A percentile compares a stretch with the other conserved stretches of the same genome.
Evolutionary conservation across 1,139 yeast species (phyloP).

Genomic region (Magnusiomyces tetraspermus): DNA sequence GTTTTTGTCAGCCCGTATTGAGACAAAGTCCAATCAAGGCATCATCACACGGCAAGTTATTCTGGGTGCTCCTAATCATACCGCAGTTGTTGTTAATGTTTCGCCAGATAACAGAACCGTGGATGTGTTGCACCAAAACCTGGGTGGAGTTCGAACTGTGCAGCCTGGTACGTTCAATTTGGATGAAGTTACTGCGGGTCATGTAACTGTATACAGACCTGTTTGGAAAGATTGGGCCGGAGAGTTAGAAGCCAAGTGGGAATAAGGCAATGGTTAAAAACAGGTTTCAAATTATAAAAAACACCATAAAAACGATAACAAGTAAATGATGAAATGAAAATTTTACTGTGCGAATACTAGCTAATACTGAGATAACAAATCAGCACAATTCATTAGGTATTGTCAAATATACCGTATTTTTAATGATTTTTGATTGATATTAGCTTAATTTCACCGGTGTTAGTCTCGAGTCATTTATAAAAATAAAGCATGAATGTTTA

Average conservation of each 20-base stretch:
- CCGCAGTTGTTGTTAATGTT: conserved; percentile 45
- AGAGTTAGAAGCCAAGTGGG: conserved; percentile 32
- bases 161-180: conserved; percentile 39
- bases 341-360: no score
- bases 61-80: conserved; percentile 60
- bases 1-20: conserved; percentile 39
- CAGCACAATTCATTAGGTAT: no score
- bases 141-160: conserved; percentile 44
- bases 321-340: no score
- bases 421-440: no score
- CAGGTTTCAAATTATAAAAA: no score
- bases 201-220: conserved; percentile 46
- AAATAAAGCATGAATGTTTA: no score
- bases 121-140: conserved; percentile 53
- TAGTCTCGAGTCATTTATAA: no score
- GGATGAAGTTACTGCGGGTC: conserved; percentile 41
- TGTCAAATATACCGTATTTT: no score
- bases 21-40: conserved; percentile 22
- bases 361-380: no score
- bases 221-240: conserved; percentile 48
- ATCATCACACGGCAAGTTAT: conserved; percentile 19
- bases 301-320: no score
- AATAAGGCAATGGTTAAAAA: no score
- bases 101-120: conserved; percentile 29
- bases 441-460: no score